phyloP scores from a whole-genome alignment of 208 protist species.

The Trypanosoma conorhini region DNA sequence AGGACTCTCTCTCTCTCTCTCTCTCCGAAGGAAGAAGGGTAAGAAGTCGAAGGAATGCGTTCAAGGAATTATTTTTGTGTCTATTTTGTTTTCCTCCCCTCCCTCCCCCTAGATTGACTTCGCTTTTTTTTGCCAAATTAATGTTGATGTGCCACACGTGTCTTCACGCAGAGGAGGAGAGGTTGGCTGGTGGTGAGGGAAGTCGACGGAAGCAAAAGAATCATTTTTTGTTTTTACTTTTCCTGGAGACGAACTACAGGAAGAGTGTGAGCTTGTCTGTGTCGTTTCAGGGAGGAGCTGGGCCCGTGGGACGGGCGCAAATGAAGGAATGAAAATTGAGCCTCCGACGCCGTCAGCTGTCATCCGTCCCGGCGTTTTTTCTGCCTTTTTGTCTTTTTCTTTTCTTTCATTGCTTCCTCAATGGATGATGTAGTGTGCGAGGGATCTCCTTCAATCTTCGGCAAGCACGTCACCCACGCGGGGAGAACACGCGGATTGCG shows the following conservation, averaged over 20 bases:
- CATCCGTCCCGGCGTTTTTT: background rate
- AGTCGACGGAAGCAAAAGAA: too few relatives aligned
- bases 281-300: too few relatives aligned
- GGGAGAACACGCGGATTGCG: background rate
- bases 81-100: background rate
- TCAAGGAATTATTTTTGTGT: background rate
- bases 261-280: too few relatives aligned
- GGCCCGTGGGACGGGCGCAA: too few relatives aligned
- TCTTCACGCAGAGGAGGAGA: background rate
- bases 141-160: background rate
- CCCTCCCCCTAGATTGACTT: too few relatives aligned
- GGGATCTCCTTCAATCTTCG: background rate
- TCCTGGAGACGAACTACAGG: too few relatives aligned
- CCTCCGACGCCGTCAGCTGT: too few relatives aligned
- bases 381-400: conserved; percentile 18
- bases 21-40: background rate
- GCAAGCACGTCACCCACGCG: background rate
- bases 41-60: background rate
- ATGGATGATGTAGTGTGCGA: background rate
- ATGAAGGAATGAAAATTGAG: too few relatives aligned
- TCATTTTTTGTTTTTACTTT: too few relatives aligned
- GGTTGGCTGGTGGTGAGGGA: too few relatives aligned
- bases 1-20: too few relatives aligned
- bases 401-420: conserved; percentile 2
- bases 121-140: background rate